These are phyloP conservation scores for Penicillium herquei DNA, from an alignment of 495 filamentous ascomycete genomes.

Conservation along the genomic window DNA sequence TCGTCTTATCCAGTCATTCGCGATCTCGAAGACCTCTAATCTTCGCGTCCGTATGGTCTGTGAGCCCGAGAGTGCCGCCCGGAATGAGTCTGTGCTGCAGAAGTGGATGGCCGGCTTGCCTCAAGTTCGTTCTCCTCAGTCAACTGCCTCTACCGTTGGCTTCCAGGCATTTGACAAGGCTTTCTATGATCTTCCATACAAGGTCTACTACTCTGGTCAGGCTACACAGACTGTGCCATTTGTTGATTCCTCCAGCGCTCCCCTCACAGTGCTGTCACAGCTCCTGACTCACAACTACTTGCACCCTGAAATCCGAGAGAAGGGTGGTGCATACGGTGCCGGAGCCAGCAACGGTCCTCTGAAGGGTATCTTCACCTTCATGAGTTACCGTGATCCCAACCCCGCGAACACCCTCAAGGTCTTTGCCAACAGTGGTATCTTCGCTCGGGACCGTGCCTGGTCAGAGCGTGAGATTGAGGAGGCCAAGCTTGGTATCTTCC, in stretches of 20 bases:
- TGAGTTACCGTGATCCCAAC: conserved; percentile 97
- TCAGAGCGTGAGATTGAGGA: conserved; percentile 86
- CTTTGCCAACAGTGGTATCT: conserved; percentile 78
- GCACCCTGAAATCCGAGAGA: conserved; percentile 96
- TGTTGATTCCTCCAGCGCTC: conserved; percentile 66
- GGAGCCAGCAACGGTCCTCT: conserved; percentile 78
- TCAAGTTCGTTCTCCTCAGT: conserved; percentile 35
- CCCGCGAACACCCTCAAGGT: conserved; percentile 83
- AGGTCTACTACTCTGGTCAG: conserved; percentile 88
- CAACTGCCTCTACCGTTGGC: conserved; percentile 25
- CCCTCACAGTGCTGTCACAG: conserved; percentile 83
- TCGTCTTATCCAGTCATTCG: conserved; percentile 79
- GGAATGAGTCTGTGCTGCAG: conserved; percentile 71
- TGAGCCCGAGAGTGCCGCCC: conserved; percentile 61
- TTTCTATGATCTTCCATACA: conserved; percentile 93
- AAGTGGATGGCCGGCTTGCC: conserved; percentile 66
- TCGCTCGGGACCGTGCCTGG: conserved; percentile 83
- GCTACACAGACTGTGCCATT: conserved; percentile 85
- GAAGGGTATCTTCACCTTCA: conserved; percentile 87
- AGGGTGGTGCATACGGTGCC: conserved; percentile 94
- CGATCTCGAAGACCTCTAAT: conserved; percentile 53
- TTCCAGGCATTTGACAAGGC: conserved; percentile 57
- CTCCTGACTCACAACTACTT: conserved; percentile 96
- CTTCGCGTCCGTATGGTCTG: conserved; percentile 87
- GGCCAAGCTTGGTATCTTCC: conserved; percentile 92